Conservation (phyloP, 2,329 filamentous ascomycete species). For the Hypoxylon sp. region DNA sequence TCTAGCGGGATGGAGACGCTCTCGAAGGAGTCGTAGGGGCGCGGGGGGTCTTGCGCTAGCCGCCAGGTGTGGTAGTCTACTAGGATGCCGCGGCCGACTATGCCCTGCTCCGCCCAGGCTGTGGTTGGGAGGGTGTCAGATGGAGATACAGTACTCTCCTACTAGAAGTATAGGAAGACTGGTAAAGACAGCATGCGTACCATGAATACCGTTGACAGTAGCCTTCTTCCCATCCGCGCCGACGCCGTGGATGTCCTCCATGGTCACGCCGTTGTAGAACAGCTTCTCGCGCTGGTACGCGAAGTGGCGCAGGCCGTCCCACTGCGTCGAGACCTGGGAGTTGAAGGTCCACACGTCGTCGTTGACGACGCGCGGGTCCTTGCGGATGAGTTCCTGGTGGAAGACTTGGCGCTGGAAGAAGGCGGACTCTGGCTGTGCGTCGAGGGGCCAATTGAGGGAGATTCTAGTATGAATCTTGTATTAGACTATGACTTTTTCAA, state of each 20-base stretch:
- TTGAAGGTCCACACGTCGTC: constrained; percentile 72
- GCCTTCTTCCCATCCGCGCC: constrained; percentile 48
- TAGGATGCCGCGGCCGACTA: constrained; percentile 67
- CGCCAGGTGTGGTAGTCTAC: constrained; percentile 66
- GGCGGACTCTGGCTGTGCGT: constrained; percentile 63
- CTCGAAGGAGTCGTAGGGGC: constrained; percentile 53
- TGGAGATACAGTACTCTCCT: neutral
- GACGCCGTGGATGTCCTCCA: constrained; percentile 57
- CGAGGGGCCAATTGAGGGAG: constrained; percentile 71
- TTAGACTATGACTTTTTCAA: neutral
- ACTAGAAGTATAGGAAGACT: neutral
- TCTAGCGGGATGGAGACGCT: constrained; percentile 53
- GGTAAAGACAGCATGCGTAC: constrained; percentile 26
- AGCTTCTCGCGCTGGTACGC: constrained; percentile 60
- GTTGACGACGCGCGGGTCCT: constrained; percentile 66
- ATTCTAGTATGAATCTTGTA: constrained; percentile 58
- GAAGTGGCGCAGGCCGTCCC: constrained; percentile 67
- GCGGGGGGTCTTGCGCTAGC: constrained; percentile 52
- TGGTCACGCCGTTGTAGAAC: constrained; percentile 55
- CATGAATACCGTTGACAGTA: constrained; percentile 58
- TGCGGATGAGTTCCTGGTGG: constrained; percentile 64
- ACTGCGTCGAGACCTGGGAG: constrained; percentile 69
- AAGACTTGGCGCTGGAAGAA: constrained; percentile 70
- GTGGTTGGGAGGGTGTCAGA: constrained; percentile 21
- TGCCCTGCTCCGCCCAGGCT: constrained; percentile 65